A percentile compares a stretch with the other conserved stretches of the same genome.
Conservation (phyloP, 495 filamentous ascomycete species). For the Friedmanniomyces simplex region DNA sequence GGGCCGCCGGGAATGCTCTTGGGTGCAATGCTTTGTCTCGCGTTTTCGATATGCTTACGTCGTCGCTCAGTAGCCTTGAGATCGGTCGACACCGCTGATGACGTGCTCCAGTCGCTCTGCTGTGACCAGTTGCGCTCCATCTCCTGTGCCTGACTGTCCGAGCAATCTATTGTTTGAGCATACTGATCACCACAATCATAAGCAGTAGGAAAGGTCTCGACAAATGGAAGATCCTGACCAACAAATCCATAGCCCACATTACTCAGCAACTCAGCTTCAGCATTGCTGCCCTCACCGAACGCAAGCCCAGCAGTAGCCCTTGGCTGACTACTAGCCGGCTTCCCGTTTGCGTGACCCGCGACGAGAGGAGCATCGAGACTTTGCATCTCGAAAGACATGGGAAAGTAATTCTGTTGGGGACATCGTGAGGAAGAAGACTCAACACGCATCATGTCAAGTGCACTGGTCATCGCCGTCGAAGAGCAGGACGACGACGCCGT, state of each 20-base stretch:
- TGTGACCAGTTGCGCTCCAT: conserved; percentile 10
- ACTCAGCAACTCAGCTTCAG: conserved; percentile 3
- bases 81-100: neutral
- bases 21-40: conserved; percentile 8
- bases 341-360: neutral
- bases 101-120: neutral
- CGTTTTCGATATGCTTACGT: conserved; percentile 19
- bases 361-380: conserved; percentile 8
- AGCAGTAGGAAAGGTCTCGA: neutral
- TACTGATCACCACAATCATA: neutral
- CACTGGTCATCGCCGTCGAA: conserved; percentile 11
- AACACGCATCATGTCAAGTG: conserved; percentile 26
- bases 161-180: neutral
- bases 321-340: conserved; percentile 6
- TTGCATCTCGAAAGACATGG: neutral
- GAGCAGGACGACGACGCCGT: neutral
- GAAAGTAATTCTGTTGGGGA: conserved; percentile 1
- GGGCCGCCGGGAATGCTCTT: conserved; percentile 5
- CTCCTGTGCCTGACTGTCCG: neutral
- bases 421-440: conserved; percentile 21
- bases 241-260: conserved; percentile 8
- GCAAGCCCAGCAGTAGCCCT: neutral
- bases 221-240: conserved; percentile 15
- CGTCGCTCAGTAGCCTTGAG: conserved; percentile 11
- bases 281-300: conserved; percentile 4